phyloP scores from a whole-genome alignment of 345 rosid species.

The Dipteronia dyeriana region DNA sequence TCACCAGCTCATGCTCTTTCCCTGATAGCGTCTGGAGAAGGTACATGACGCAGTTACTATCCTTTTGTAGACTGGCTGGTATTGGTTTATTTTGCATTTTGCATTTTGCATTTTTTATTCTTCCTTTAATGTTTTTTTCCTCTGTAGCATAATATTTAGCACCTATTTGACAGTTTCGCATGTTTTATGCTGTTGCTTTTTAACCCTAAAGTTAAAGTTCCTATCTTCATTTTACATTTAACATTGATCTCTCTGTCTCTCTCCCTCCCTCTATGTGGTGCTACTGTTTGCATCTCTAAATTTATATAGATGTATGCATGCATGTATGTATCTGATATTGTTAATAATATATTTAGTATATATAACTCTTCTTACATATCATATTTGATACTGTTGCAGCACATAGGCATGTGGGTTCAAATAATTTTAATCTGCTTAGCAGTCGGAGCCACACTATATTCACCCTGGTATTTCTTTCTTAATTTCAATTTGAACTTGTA shows the following conservation, averaged over 20 bases:
- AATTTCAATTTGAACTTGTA: conserved; percentile 4
- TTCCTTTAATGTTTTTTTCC: not conserved
- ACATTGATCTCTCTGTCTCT: not conserved
- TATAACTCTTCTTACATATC: not conserved
- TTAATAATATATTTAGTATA: not conserved
- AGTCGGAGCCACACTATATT: conserved; percentile 98
- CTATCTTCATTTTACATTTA: not conserved
- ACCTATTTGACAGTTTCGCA: not conserved
- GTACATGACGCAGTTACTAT: conserved; percentile 32
- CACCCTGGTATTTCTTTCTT: conserved; percentile 54
- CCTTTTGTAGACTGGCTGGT: not conserved
- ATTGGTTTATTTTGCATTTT: not conserved
- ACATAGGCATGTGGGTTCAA: conserved; percentile 94
- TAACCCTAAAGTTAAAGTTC: conserved; percentile 11
- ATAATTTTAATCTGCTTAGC: conserved; percentile 91
- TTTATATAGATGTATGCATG: no score
- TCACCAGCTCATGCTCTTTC: conserved; percentile 98
- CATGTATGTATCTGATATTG: no score
- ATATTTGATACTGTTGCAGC: conserved; percentile 48
- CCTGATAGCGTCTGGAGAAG: conserved; percentile 97
- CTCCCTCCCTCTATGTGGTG: conserved; percentile 6
- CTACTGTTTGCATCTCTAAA: conserved; percentile 5
- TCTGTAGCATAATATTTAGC: conserved; percentile 2
- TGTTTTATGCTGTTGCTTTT: conserved; percentile 5
- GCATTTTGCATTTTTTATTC: not conserved